These are phyloP conservation scores for Wickerhamiella kazuoi DNA, from an alignment of 805 yeast species.

Conservation along the genomic window DNA sequence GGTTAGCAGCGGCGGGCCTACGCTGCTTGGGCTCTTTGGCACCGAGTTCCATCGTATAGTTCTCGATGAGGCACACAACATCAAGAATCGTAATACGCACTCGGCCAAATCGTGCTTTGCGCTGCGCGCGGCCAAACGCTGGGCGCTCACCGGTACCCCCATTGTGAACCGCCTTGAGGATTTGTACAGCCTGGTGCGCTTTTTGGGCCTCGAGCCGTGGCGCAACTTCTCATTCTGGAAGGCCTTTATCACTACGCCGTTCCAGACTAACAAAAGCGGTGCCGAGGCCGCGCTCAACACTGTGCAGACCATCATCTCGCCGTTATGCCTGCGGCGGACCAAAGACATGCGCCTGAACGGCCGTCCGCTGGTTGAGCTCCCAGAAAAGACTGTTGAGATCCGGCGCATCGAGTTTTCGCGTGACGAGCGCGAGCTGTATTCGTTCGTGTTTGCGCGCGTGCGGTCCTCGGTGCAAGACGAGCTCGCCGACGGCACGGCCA, in stretches of 20 bases:
- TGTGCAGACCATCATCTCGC: constrained; percentile 72
- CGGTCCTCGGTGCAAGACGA: constrained; percentile 24
- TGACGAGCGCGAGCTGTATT: constrained; percentile 47
- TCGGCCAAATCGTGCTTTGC: constrained; percentile 64
- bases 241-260: constrained; percentile 66
- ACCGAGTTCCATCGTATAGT: constrained; percentile 60
- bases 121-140: constrained; percentile 44
- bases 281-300: constrained; percentile 53
- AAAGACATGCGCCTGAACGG: constrained; percentile 76
- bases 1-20: constrained; percentile 8
- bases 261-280: constrained; percentile 51
- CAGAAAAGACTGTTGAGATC: constrained; percentile 53
- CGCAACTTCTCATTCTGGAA: constrained; percentile 71
- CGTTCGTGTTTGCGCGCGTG: constrained; percentile 51
- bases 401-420: constrained; percentile 51
- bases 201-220: constrained; percentile 79
- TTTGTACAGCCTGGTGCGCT: constrained; percentile 57
- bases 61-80: constrained; percentile 81
- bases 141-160: constrained; percentile 91
- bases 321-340: constrained; percentile 67
- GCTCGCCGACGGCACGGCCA: constrained; percentile 40
- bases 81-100: constrained; percentile 59
- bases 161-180: constrained; percentile 80
- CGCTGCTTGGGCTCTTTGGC: constrained; percentile 40
- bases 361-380: constrained; percentile 52